Conservation (phyloP, 148 eudicot species). For the Rhododendron griersonianum region DNA sequence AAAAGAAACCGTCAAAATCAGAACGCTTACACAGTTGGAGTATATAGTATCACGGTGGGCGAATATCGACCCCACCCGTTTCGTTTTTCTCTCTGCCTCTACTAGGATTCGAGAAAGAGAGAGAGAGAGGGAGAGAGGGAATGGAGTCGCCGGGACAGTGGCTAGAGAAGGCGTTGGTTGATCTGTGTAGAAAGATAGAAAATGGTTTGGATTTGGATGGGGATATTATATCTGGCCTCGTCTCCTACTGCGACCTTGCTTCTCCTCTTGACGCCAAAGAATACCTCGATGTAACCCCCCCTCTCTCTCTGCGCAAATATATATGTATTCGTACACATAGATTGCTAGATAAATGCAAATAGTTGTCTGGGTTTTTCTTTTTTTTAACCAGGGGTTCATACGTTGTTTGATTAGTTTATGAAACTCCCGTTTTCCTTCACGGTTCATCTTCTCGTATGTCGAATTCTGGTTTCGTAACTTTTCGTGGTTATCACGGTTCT, state of each 20-base stretch:
- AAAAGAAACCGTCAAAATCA: too few species aligned
- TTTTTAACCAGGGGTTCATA: neutral
- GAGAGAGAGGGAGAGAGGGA: slow-evolving; percentile 15
- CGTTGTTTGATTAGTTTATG: neutral
- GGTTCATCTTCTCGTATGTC: neutral
- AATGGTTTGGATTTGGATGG: slow-evolving; percentile 65
- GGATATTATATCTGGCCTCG: slow-evolving; percentile 89
- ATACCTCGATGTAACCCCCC: slow-evolving; percentile 68
- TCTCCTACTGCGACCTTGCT: slow-evolving; percentile 89
- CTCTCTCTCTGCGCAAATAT: neutral
- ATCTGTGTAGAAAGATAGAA: slow-evolving; percentile 47
- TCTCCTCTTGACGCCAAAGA: slow-evolving; percentile 94
- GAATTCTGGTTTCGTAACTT: neutral
- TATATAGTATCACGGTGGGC: too few species aligned
- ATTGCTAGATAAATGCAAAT: neutral
- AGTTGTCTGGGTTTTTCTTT: neutral
- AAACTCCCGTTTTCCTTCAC: neutral
- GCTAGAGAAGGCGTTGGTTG: slow-evolving; percentile 74
- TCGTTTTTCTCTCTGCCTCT: too few species aligned
- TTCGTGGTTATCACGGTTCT: neutral
- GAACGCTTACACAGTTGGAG: too few species aligned
- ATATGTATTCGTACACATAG: neutral
- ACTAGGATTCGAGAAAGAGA: neutral
- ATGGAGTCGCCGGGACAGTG: slow-evolving; percentile 75
- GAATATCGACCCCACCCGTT: neutral